Conservation (phyloP, 306 rosid genomes). For the Morella rubra region DNA sequence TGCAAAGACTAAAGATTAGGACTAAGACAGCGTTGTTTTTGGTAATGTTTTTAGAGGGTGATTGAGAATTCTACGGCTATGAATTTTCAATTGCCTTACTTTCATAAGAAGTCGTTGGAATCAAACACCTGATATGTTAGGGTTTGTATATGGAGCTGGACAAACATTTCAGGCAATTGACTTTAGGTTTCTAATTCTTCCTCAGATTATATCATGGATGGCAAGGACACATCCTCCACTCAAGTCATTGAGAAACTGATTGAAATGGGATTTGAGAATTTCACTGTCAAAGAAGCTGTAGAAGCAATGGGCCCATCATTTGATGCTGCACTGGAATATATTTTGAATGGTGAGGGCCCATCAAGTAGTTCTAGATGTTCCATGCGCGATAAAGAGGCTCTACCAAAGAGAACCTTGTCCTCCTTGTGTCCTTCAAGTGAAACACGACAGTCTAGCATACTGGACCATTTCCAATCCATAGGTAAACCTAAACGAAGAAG, state of each 20-base stretch:
- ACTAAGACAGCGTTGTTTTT: neutral
- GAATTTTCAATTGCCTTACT: neutral
- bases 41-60: neutral
- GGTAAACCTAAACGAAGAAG: conserved; percentile 28
- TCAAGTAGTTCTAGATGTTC: conserved; percentile 31
- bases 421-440: conserved; percentile 20
- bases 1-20: neutral
- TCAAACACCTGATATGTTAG: neutral
- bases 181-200: neutral
- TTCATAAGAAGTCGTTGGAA: neutral
- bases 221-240: conserved; percentile 30
- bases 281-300: conserved; percentile 40
- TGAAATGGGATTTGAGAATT: conserved; percentile 66
- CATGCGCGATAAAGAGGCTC: conserved; percentile 14
- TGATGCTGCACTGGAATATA: conserved; percentile 47
- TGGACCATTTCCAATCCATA: conserved; percentile 57
- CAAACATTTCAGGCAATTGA: neutral
- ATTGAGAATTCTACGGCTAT: neutral
- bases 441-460: conserved; percentile 62
- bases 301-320: conserved; percentile 51
- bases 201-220: conserved; percentile 37
- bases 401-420: conserved; percentile 36
- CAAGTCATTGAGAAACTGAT: conserved; percentile 52
- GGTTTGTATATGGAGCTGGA: neutral
- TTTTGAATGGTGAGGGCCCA: conserved; percentile 34